These are phyloP conservation scores for Euphorbia tirucalli DNA, from an alignment of 345 rosid genomes.

Conservation along the genomic window DNA sequence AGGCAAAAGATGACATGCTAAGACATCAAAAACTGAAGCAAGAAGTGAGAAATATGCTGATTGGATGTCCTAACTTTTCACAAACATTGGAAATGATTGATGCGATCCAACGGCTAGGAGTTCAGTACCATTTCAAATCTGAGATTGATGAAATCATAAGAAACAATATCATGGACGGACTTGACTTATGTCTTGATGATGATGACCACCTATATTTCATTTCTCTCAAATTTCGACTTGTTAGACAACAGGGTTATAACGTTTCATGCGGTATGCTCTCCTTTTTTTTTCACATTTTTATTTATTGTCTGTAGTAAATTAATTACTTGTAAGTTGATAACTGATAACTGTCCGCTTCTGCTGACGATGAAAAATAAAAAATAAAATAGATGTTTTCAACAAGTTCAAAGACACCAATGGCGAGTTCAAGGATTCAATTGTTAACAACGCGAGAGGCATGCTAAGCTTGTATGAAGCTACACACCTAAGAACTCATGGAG, in stretches of 20 bases:
- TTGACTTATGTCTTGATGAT: neutral
- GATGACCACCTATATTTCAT: slow-evolving; percentile 8
- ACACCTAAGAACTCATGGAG: slow-evolving; percentile 6
- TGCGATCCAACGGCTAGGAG: slow-evolving; percentile 38
- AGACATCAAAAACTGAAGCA: slow-evolving; percentile 14
- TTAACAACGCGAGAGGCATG: slow-evolving; percentile 12
- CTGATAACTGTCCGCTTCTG: neutral
- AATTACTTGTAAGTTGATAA: neutral
- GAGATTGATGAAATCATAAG: slow-evolving; percentile 33
- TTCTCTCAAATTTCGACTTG: slow-evolving; percentile 28
- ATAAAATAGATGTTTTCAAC: slow-evolving; percentile 10
- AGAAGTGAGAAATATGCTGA: slow-evolving; percentile 25
- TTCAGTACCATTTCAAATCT: slow-evolving; percentile 42
- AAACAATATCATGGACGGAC: neutral
- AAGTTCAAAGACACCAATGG: slow-evolving; percentile 10
- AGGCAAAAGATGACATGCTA: neutral
- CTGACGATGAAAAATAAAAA: neutral
- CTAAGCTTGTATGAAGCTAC: slow-evolving; percentile 22
- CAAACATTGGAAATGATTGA: slow-evolving; percentile 28
- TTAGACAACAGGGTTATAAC: slow-evolving; percentile 25
- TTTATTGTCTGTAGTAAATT: too few relatives aligned
- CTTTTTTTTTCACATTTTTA: neutral
- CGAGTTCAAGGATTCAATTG: slow-evolving; percentile 2
- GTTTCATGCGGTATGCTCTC: neutral
- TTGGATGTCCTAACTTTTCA: neutral